Percentiles rank a stretch among this genome's conserved stretches.
Evolutionary conservation across 371 early-diverging fungal species (phyloP).

Genomic region (Mucor racemosus): DNA sequence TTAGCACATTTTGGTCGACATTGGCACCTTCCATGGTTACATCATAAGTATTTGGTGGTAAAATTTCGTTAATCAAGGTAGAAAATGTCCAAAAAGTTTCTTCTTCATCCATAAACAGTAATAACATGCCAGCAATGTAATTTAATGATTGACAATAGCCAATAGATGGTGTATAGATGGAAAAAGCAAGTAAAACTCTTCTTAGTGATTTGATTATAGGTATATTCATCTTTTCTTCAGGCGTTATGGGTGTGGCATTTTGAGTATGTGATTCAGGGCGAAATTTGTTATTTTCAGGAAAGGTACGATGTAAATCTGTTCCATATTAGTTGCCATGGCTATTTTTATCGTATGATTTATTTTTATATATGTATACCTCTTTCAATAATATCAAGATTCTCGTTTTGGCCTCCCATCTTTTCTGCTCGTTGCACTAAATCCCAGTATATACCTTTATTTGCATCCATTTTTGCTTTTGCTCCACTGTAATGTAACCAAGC

Average conservation of each 20-base stretch:
- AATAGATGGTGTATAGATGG: conserved; percentile 66
- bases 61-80: conserved; percentile 68
- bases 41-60: conserved; percentile 82
- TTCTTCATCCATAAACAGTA: conserved; percentile 81
- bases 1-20: conserved; percentile 80
- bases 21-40: conserved; percentile 82
- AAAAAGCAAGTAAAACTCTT: conserved; percentile 74
- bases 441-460: conserved; percentile 68
- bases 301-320: conserved; percentile 82
- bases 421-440: conserved; percentile 60
- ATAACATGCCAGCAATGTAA: conserved; percentile 80
- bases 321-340: no score
- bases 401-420: conserved; percentile 57
- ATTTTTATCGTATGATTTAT: neutral
- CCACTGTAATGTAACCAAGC: conserved; percentile 88
- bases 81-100: conserved; percentile 86
- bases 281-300: conserved; percentile 77
- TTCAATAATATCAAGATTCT: conserved; percentile 78
- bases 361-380: conserved; percentile 39
- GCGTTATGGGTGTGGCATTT: conserved; percentile 20
- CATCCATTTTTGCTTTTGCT: conserved; percentile 66
- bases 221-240: conserved; percentile 46
- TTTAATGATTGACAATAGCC: conserved; percentile 91
- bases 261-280: conserved; percentile 11
- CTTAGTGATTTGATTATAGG: conserved; percentile 70